phyloP scores from a whole-genome alignment of 2,329 filamentous ascomycete species.

The Pseudocercospora eumusae region DNA sequence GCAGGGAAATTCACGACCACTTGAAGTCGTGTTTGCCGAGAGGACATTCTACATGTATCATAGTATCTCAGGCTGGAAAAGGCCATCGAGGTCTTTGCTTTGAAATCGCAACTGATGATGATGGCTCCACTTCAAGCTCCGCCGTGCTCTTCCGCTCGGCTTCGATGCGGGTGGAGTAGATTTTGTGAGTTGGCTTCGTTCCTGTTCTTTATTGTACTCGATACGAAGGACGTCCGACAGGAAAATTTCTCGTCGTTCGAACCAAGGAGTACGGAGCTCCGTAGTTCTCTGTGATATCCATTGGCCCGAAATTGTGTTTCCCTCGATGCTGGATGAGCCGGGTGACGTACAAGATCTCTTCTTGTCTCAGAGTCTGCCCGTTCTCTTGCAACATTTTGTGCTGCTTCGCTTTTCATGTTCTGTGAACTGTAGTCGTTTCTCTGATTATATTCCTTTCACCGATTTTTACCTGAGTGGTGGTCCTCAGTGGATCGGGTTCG shows the following conservation, averaged over 20 bases:
- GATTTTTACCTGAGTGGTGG: too few species aligned
- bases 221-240: not conserved
- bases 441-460: not conserved
- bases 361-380: not conserved
- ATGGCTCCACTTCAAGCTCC: not conserved
- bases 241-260: not conserved
- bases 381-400: not conserved
- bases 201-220: not conserved
- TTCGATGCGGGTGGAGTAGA: not conserved
- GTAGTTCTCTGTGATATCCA: not conserved
- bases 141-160: not conserved
- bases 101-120: not conserved
- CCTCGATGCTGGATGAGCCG: not conserved
- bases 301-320: not conserved
- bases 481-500: not conserved
- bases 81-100: constrained; percentile 2
- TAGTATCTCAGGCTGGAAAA: not conserved
- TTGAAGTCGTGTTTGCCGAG: not conserved
- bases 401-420: not conserved
- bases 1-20: not conserved
- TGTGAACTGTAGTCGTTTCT: not conserved
- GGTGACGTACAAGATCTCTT: constrained; percentile 1
- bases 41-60: too few species aligned
- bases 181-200: not conserved
- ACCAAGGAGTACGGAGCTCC: not conserved